Evolutionary conservation across 345 rosid species (phyloP), one percentile per base, ranked within the genome.

Genomic region (Eucalyptus cladocalyx): DNA sequence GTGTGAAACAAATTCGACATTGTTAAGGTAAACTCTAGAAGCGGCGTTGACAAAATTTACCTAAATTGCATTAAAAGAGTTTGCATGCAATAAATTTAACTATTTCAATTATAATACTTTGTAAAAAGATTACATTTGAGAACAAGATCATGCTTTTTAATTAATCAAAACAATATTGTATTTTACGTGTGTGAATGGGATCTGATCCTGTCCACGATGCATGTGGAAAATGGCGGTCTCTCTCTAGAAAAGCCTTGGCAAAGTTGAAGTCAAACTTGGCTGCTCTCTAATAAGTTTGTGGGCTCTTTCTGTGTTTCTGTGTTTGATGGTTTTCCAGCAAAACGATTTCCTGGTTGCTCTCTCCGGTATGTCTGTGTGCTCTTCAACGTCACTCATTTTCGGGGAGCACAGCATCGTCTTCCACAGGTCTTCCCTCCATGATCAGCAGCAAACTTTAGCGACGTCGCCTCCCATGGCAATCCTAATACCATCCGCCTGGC

Each of bases 401-500:
- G 3, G 16, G n/a, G 67, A 11, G 3, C n/a, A 60, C 67, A 11
- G 16, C n/a, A 26, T 60, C 67, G 4, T 60, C 32, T 60, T 60
- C 26, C 67, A 28, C 67, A 5, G n/a, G 60, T 2, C 60, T 56
- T 56, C 26, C 32, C 67, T 60, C 67, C n/a, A 60, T 26, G n/a
- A 28, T 26, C 67, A 60, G 28, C 14, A 28, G 67, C 15, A 28
- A 60, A 28, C 17, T 12, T 28, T 26, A 28, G n/a, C 32, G 0
- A 2, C 1, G 32, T 17, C 3, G 2, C 32, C 67, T 60, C 15
- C 67, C 16, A 28, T 60, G 32, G n/a, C 6, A 2, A 60, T 60
- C 32, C 32, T 1, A 6, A 0, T 26, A 26, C 0, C 67, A 26
- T 60, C 67, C 8, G 4, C 67, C 30, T 0, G 4, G 4, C 32